A percentile compares a stretch with the other conserved stretches of the same genome.
Evolutionary conservation across 2,329 filamentous ascomycete genomes (phyloP).

Genomic region (Dactylellina parvicollis): DNA sequence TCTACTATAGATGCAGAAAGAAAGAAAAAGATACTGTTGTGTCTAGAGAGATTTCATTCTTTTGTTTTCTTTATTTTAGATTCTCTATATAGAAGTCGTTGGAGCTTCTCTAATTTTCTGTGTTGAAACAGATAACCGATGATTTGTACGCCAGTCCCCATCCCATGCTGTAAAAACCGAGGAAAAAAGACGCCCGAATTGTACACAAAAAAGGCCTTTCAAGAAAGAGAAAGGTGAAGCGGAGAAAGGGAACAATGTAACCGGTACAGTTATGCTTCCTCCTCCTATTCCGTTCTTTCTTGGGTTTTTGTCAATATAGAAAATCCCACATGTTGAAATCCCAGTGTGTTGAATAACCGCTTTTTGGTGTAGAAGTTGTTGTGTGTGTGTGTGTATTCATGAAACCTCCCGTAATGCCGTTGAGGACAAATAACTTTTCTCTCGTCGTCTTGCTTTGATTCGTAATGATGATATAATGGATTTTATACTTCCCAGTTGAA

Average conservation of each 20-base stretch:
- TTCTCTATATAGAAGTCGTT: slow-evolving; percentile 52
- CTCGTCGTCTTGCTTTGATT: neutral
- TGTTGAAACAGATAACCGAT: slow-evolving; percentile 52
- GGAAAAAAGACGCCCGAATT: slow-evolving; percentile 36
- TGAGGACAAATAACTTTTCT: slow-evolving; percentile 52
- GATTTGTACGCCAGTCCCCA: slow-evolving; percentile 29
- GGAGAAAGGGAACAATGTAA: slow-evolving; percentile 1
- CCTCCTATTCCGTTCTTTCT: neutral
- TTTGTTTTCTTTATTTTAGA: slow-evolving; percentile 35
- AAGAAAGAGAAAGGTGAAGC: slow-evolving; percentile 1
- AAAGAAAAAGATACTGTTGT: neutral
- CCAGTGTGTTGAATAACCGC: slow-evolving; percentile 49
- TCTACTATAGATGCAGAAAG: neutral
- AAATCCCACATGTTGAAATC: slow-evolving; percentile 54
- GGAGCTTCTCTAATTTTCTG: slow-evolving; percentile 38
- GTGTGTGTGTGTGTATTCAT: slow-evolving; percentile 1
- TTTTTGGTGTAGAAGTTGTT: slow-evolving; percentile 30
- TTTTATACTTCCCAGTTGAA: slow-evolving; percentile 59
- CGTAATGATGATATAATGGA: neutral
- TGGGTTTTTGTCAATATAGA: slow-evolving; percentile 34
- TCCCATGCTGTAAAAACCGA: slow-evolving; percentile 13
- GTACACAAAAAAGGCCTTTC: slow-evolving; percentile 39
- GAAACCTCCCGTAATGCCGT: slow-evolving; percentile 54
- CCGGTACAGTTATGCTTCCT: neutral
- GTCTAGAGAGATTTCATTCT: slow-evolving; percentile 50